Evolutionary conservation across 805 yeast species (phyloP), one percentile per base, ranked within the genome.

Genomic region (Metschnikowia lunata): DNA sequence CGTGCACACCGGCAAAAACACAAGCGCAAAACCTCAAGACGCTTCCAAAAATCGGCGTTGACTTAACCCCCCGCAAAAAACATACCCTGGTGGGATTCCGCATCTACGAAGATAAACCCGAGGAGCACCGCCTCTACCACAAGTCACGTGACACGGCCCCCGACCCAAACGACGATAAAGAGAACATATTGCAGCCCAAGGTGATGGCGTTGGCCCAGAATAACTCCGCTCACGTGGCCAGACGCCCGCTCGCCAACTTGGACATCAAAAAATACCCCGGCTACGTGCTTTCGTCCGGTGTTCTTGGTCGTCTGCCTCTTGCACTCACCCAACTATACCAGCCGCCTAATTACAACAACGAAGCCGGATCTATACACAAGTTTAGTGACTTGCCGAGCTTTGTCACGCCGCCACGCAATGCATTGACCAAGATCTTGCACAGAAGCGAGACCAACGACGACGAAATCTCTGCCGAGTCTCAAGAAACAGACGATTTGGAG

Each of bases 111-210:
- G 57, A 54, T 33, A 43, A 44, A 2, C 46, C 49, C 4, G 52
- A 43, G 28, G 52, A 51, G 29, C 36, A 45, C 35, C 43, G 39
- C 29, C 40, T 38, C 32, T 43, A 45, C 47, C 55, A 51, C 41
- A 41, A 44, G 40, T 43, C 43, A 28, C 34, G 43, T 32, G 36
- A 10, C 32, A 11, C n/a, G 5, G 37, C 40, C 26, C 40, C 41
- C 27, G 10, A 30, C 30, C 29, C 36, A 37, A 62, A 64, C 47
- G 58, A 59, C 43, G 73, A 71, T 50, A 73, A 71, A 56, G 75
- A 71, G 48, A 71, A 71, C 50, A 60, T 67, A 36, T 57, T 67
- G 47, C 71, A 63, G 50, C 71, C 72, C 8, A 59, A 59, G 37
- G 51, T 46, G n/a, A 26, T 40, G 46, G 40, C 37, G 30, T 29